A percentile compares a stretch with the other conserved stretches of the same genome.
These are phyloP conservation scores for Selenicereus undatus DNA, from an alignment of 148 eudicot genomes.

Conservation along the genomic window DNA sequence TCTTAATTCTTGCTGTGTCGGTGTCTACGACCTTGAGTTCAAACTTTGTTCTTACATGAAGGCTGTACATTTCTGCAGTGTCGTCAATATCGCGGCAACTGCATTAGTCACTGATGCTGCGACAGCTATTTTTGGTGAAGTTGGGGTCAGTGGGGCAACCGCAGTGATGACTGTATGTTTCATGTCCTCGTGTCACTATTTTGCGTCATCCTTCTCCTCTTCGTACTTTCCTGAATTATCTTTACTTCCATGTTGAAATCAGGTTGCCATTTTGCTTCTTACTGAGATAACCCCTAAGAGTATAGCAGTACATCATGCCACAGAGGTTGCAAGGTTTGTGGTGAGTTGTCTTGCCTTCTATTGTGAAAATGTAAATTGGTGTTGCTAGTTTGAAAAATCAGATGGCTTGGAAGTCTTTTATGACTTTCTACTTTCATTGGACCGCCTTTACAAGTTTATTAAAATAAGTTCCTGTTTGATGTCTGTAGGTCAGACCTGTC, in stretches of 20 bases:
- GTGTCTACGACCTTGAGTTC: conserved; percentile 6
- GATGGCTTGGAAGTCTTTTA: neutral
- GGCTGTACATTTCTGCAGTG: conserved; percentile 49
- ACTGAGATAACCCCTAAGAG: conserved; percentile 99
- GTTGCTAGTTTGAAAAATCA: neutral
- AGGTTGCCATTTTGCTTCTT: conserved; percentile 94
- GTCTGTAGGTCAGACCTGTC: conserved; percentile 92
- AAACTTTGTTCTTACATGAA: conserved; percentile 23
- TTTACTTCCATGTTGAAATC: conserved; percentile 21
- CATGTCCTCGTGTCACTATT: neutral
- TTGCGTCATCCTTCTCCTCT: neutral
- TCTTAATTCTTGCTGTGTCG: neutral
- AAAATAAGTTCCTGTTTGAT: conserved; percentile 17
- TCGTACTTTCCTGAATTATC: neutral
- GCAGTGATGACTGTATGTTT: conserved; percentile 90
- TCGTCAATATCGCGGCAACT: conserved; percentile 95
- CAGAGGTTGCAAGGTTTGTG: conserved; percentile 98
- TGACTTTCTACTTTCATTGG: neutral
- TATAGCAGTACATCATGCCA: conserved; percentile 97
- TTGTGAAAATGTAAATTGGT: neutral
- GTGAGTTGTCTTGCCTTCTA: conserved; percentile 42
- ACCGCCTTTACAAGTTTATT: neutral
- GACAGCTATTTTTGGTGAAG: conserved; percentile 87
- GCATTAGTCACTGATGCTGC: conserved; percentile 98
- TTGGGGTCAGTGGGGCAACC: conserved; percentile 95